Percentiles rank a stretch among this genome's conserved stretches.
phyloP scores from a whole-genome alignment of 176 grass and related monocot species.

The Olyra latifolia region DNA sequence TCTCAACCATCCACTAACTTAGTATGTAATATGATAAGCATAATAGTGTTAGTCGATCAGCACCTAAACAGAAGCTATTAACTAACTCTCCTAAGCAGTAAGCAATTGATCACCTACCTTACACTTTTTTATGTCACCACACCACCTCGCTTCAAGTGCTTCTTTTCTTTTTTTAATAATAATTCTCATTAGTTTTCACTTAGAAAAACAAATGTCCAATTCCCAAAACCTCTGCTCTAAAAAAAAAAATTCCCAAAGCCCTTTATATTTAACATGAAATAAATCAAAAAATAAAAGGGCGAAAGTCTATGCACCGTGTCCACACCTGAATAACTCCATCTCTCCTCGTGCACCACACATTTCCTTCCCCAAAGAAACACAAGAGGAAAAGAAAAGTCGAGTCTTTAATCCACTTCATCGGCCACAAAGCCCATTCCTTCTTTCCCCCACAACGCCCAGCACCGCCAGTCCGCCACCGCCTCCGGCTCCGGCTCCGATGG shows the following conservation, averaged over 20 bases:
- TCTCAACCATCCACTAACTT: background rate
- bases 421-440: constrained; percentile 33
- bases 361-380: background rate
- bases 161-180: no score
- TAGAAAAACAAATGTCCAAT: background rate
- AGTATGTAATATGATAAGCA: background rate
- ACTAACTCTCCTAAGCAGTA: background rate
- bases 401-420: constrained; percentile 47
- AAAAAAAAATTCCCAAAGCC: background rate
- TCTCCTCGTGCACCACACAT: background rate
- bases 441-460: background rate
- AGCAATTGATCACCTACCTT: background rate
- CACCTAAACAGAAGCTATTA: background rate
- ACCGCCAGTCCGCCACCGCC: constrained; percentile 22
- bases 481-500: constrained; percentile 48
- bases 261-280: background rate
- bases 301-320: constrained; percentile 33
- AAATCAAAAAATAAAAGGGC: background rate
- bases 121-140: background rate
- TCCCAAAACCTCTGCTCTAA: background rate
- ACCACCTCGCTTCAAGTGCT: background rate
- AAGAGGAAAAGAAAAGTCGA: constrained; percentile 3
- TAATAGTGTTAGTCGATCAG: background rate
- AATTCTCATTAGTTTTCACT: background rate
- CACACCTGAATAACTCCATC: constrained; percentile 4